Percentiles rank a stretch among this genome's conserved stretches.
phyloP scores from a whole-genome alignment of 1,139 yeast species.

The Kodamaea sp. region DNA sequence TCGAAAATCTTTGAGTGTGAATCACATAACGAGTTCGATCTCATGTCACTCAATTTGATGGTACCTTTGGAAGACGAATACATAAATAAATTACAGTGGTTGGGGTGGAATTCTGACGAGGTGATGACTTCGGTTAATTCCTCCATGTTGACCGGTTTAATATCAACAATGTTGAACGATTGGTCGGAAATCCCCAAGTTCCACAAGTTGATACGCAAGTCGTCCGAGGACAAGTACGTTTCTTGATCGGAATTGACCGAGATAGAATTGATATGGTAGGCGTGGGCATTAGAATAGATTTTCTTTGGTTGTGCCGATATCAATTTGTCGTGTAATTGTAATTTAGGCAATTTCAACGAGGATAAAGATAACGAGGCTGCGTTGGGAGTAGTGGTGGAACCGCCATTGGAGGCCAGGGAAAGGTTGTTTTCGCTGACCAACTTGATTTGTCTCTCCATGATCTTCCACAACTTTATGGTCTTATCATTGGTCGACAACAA shows the following conservation, averaged over 20 bases:
- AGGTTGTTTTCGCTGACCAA: conserved; percentile 86
- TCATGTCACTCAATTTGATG: conserved; percentile 94
- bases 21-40: conserved; percentile 93
- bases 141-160: conserved; percentile 98
- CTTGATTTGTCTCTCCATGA: conserved; percentile 87
- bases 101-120: conserved; percentile 96
- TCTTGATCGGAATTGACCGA: conserved; percentile 95
- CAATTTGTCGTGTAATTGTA: conserved; percentile 89
- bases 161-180: conserved; percentile 94
- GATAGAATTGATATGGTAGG: conserved; percentile 95
- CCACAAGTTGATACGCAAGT: conserved; percentile 94
- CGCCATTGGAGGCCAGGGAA: conserved; percentile 13
- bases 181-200: conserved; percentile 93
- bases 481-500: conserved; percentile 92
- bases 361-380: conserved; percentile 15
- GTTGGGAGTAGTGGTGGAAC: conserved; percentile 15
- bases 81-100: conserved; percentile 90
- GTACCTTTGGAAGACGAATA: conserved; percentile 97
- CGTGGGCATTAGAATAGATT: conserved; percentile 94
- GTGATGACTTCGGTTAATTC: conserved; percentile 98
- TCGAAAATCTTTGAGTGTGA: conserved; percentile 86
- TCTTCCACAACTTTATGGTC: conserved; percentile 96
- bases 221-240: conserved; percentile 92
- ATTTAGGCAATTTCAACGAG: conserved; percentile 75
- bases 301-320: conserved; percentile 94